phyloP scores from a whole-genome alignment of 2,329 filamentous ascomycete genomes.

The Drechslerella coelobrocha region DNA sequence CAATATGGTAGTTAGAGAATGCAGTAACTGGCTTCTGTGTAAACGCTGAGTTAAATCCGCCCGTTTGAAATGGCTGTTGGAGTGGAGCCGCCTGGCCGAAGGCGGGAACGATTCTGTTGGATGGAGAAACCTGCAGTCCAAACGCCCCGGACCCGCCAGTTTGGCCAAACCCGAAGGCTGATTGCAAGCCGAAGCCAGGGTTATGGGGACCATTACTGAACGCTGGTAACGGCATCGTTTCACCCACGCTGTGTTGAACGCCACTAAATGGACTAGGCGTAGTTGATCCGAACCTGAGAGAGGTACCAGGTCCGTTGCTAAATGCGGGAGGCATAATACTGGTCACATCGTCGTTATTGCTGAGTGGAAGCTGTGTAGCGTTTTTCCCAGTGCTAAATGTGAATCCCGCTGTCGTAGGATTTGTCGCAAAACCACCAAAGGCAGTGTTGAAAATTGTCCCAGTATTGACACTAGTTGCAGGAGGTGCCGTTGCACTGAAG shows the following conservation, averaged over 20 bases:
- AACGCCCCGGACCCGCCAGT: background rate
- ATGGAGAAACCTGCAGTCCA: background rate
- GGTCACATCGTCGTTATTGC: background rate
- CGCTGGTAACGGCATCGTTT: background rate
- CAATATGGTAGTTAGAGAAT: too few relatives aligned
- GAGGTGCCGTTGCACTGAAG: too few relatives aligned
- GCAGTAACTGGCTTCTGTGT: background rate
- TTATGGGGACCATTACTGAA: background rate
- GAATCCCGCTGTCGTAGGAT: too few relatives aligned
- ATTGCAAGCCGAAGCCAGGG: background rate
- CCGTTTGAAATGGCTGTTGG: background rate
- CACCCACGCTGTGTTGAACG: background rate
- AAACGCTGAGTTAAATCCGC: background rate
- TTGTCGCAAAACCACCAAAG: too few relatives aligned
- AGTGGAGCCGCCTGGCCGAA: background rate
- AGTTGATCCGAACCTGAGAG: background rate
- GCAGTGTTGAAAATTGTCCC: background rate
- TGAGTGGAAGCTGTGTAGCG: background rate
- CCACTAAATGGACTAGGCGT: background rate
- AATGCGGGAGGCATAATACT: background rate
- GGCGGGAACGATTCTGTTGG: background rate
- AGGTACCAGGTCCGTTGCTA: background rate
- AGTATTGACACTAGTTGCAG: too few relatives aligned
- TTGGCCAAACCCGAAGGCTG: background rate
- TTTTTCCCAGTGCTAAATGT: background rate